Conservation (phyloP, 2,329 filamentous ascomycete species). For the Penicillium sp. region DNA sequence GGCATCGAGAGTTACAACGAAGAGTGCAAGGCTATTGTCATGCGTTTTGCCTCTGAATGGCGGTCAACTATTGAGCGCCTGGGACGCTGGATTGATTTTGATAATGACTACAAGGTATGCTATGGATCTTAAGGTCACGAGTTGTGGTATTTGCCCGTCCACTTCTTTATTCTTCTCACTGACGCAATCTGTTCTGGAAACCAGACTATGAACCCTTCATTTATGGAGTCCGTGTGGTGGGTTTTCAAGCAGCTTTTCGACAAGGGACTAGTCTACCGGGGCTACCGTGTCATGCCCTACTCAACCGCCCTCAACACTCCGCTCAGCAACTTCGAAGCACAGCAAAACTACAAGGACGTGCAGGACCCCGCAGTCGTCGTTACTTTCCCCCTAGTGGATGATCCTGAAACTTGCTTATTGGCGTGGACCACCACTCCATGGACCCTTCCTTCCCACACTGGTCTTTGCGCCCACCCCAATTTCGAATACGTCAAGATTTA, state of each 20-base stretch:
- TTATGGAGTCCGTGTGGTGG: constrained; percentile 96
- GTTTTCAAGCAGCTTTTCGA: constrained; percentile 64
- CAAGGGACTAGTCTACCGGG: constrained; percentile 84
- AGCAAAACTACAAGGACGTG: constrained; percentile 91
- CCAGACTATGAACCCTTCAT: constrained; percentile 86
- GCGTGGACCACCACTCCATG: constrained; percentile 90
- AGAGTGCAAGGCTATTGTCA: constrained; percentile 88
- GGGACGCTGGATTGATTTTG: constrained; percentile 95
- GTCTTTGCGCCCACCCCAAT: constrained; percentile 72
- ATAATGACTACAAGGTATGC: constrained; percentile 86
- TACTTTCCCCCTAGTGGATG: constrained; percentile 76
- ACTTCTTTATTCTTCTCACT: too few species aligned
- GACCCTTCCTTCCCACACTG: constrained; percentile 80
- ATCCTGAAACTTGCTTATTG: constrained; percentile 70
- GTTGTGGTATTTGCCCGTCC: too few species aligned
- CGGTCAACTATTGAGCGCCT: constrained; percentile 80
- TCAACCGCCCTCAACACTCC: constrained; percentile 87
- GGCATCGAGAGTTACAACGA: constrained; percentile 88
- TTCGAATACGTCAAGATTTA: constrained; percentile 85
- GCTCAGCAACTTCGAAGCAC: constrained; percentile 88
- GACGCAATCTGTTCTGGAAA: background rate
- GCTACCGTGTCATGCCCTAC: constrained; percentile 91
- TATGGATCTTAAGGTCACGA: background rate
- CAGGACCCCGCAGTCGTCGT: constrained; percentile 88
- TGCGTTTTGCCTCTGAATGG: constrained; percentile 87